A percentile compares a stretch with the other conserved stretches of the same genome.
These are phyloP conservation scores for Platanthera guangdongensis DNA, from an alignment of 106 monocot species.

Conservation along the genomic window DNA sequence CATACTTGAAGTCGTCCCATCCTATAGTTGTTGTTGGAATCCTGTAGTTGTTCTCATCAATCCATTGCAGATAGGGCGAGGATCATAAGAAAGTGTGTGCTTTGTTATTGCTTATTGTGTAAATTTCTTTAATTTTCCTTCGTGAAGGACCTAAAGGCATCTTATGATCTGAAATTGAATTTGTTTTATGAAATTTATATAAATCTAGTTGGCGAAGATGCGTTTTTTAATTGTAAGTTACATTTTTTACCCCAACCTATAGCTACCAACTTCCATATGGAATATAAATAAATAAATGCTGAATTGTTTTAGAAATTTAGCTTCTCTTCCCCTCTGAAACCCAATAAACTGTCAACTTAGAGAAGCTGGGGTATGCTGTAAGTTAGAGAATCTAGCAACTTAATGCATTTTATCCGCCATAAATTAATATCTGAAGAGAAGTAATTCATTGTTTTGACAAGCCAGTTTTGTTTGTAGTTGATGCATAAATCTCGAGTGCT, in stretches of 20 bases:
- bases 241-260: background rate
- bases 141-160: background rate
- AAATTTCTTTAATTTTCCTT: background rate
- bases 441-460: background rate
- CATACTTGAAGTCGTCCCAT: too few species aligned
- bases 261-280: background rate
- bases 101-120: background rate
- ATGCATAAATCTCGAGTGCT: background rate
- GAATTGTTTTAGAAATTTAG: background rate
- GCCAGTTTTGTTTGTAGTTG: background rate
- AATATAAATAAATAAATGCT: background rate
- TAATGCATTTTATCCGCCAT: background rate
- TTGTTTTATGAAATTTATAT: background rate
- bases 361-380: background rate
- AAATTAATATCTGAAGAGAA: background rate
- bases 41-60: background rate
- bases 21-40: too few species aligned
- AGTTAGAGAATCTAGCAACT: background rate
- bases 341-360: background rate
- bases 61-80: background rate
- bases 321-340: background rate
- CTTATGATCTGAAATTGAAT: background rate
- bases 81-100: background rate
- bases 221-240: background rate
- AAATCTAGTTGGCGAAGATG: background rate